phyloP scores from a whole-genome alignment of 371 early-diverging fungal genomes.

The Actinomucor elegans region DNA sequence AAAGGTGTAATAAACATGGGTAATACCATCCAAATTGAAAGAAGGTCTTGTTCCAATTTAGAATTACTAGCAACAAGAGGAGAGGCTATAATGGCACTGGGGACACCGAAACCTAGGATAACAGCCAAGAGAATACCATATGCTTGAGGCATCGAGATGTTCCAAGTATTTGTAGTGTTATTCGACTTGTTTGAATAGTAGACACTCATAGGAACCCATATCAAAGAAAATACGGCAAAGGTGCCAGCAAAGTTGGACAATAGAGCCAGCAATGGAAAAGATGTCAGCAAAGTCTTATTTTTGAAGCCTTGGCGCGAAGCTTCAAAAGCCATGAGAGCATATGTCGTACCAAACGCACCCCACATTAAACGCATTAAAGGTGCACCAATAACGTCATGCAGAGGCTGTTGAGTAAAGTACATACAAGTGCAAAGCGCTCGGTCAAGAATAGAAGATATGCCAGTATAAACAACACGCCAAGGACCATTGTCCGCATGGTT shows the following conservation, averaged over 20 bases:
- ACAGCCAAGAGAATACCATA: constrained; percentile 18
- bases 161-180: background rate
- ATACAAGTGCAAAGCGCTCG: constrained; percentile 12
- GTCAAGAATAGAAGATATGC: constrained; percentile 7
- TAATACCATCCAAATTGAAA: constrained; percentile 15
- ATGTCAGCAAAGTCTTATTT: constrained; percentile 5
- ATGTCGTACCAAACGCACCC: constrained; percentile 14
- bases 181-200: background rate
- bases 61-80: constrained; percentile 9
- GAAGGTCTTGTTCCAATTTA: constrained; percentile 8
- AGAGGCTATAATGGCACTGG: constrained; percentile 11
- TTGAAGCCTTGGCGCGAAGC: constrained; percentile 23
- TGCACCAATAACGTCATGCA: constrained; percentile 16
- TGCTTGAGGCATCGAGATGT: constrained; percentile 3
- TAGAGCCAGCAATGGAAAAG: constrained; percentile 14
- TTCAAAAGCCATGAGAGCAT: constrained; percentile 25
- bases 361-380: constrained; percentile 9
- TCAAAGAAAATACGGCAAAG: constrained; percentile 2
- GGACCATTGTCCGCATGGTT: constrained; percentile 4
- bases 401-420: constrained; percentile 10
- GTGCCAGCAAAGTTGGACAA: constrained; percentile 16
- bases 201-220: constrained; percentile 21
- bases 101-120: constrained; percentile 17
- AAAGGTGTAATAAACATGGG: constrained; percentile 15
- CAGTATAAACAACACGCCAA: constrained; percentile 19